Base-by-base conservation (phyloP, 2,329 filamentous ascomycete species). In the Laburnicola sp. region DNA sequence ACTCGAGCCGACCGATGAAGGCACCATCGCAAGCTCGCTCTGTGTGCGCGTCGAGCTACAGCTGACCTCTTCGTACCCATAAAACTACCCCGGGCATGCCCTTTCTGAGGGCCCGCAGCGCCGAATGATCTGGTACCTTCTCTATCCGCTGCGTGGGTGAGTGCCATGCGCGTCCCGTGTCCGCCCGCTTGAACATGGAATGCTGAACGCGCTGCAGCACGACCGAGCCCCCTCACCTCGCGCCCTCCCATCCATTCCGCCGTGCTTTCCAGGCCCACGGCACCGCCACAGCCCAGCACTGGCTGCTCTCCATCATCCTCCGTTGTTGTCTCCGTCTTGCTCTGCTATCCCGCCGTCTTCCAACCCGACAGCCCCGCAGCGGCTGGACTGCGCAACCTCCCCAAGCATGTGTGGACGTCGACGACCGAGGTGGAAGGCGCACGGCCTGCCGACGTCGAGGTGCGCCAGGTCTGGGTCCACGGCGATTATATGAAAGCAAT, bases 391-490 rank as follows among this genome's bases (percentile, higher is more conserved):
- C 87, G 85, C 45, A 87, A 85, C 55, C 76, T 91, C 6, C 88
- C 89, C 27, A 85, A 87, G 64, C 87, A 92, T 81, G 88, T 89
- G 59, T 93, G 89, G 89, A 91, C 88, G 25, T 86, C 86, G 32
- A 87, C 86, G 4, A 82, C 84, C 53, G 83, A 86, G 26, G 76
- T 88, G 47, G 74, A 81, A 31, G 81, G 82, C 41, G 76, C 76
- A 47, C 72, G 74, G 3, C 66, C 74, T 25, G 75, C 78, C 38
- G 88, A 93, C 68, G 84, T 93, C n/a, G 84, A 88, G 49, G 88
- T 93, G 83, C 86, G 88, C 59, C 89, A 89, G 50, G 82, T 90
- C 49, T 93, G 89, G 89, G 81, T 93, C 11, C 88, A 92, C 65
- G 88, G 87, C 56, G 86, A 82, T 68, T 91, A 91, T 66, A 92